Percentiles rank a stretch among this genome's conserved stretches.
phyloP scores from a whole-genome alignment of 2,329 filamentous ascomycete species.

The Elsinoe batatas region DNA sequence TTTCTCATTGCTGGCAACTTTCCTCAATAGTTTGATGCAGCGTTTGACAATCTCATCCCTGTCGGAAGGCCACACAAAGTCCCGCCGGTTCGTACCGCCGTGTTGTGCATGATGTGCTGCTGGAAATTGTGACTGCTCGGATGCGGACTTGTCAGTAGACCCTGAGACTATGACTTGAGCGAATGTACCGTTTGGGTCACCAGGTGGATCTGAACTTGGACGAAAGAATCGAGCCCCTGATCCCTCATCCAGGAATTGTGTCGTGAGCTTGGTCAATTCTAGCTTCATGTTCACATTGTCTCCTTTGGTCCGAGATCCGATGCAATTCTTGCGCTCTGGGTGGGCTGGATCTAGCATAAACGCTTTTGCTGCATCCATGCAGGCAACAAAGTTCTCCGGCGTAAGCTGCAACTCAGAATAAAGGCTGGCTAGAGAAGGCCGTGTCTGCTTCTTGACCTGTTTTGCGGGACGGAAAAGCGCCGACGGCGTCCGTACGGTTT shows the following conservation, averaged over 20 bases:
- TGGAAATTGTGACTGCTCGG: not conserved
- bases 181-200: conserved; percentile 13
- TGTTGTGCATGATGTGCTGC: not conserved
- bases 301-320: conserved; percentile 38
- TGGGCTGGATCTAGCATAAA: conserved; percentile 49
- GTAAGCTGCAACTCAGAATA: conserved; percentile 47
- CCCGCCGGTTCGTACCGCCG: conserved; percentile 19
- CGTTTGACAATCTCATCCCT: conserved; percentile 46
- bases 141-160: not conserved
- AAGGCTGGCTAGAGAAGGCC: conserved; percentile 49
- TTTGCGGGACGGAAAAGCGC: not conserved
- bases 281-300: conserved; percentile 49
- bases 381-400: conserved; percentile 46
- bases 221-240: conserved; percentile 34
- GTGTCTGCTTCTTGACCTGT: conserved; percentile 43
- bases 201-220: conserved; percentile 22
- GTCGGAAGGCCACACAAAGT: conserved; percentile 45
- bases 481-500: not conserved
- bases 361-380: conserved; percentile 46
- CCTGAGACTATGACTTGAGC: not conserved
- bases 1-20: conserved; percentile 52
- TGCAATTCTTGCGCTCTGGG: conserved; percentile 47
- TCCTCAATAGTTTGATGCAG: conserved; percentile 46
- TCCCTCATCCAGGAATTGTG: conserved; percentile 43
- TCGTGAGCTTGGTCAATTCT: conserved; percentile 46